phyloP scores from a whole-genome alignment of 2,329 filamentous ascomycete genomes.

The Gnomoniopsis sp. region DNA sequence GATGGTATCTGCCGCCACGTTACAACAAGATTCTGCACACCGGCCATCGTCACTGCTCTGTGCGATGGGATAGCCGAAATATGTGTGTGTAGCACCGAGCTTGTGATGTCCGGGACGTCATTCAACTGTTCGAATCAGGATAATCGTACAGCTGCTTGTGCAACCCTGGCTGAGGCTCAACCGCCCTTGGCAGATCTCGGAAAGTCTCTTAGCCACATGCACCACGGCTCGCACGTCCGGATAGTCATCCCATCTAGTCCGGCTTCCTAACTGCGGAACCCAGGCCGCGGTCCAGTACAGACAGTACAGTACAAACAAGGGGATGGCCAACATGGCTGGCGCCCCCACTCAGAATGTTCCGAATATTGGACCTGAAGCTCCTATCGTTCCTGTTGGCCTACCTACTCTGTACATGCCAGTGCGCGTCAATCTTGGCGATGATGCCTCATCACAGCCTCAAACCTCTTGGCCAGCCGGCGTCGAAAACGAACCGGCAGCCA shows the following conservation, averaged over 20 bases:
- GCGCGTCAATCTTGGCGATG: slow-evolving; percentile 1
- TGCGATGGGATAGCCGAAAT: neutral
- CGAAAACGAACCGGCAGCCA: slow-evolving; percentile 10
- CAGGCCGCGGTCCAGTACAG: neutral
- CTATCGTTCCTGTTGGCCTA: neutral
- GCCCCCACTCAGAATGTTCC: neutral
- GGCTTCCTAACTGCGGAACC: neutral
- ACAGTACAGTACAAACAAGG: neutral
- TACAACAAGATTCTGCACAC: neutral
- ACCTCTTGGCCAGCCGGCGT: slow-evolving; percentile 12
- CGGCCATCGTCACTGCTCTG: neutral
- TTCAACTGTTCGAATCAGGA: neutral
- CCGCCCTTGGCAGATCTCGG: slow-evolving; percentile 1
- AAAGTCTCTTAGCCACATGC: neutral
- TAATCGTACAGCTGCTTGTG: neutral
- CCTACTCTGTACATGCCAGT: neutral
- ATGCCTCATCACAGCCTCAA: slow-evolving; percentile 9
- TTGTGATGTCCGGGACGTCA: neutral
- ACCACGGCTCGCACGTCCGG: too few species aligned
- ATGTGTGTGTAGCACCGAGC: neutral
- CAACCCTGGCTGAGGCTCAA: slow-evolving; percentile 1
- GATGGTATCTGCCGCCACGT: neutral
- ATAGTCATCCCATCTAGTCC: neutral
- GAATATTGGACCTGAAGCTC: slow-evolving; percentile 7
- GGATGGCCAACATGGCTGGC: neutral